Evolutionary conservation across 2,329 filamentous ascomycete genomes (phyloP), one percentile per base, ranked within the genome.

Genomic region (Allantophomopsis cytisporea): DNA sequence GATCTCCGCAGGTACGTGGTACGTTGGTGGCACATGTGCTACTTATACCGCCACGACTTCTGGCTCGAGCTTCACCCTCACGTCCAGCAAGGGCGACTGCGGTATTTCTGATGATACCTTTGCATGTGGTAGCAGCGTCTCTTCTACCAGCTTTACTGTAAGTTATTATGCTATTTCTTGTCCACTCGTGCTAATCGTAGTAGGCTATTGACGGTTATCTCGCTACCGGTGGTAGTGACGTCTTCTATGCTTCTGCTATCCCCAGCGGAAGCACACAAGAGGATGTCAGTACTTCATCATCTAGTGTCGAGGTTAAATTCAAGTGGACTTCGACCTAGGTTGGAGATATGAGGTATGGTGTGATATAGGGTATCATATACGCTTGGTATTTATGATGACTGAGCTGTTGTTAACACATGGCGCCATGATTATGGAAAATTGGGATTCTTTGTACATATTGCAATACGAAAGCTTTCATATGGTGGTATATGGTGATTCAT

Each of bases 1-100:
- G 42, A 84, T 83, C 52, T 69, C 69, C 40, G 64, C 59, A 8
- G 80, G 80, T 0, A 73, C 69, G 0, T 85, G 80, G 80, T 84
- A 80, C 51, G 66, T 68, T 0, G 68, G 64, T 2, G 78, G 79
- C 2, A 80, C 77, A 1, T 83, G 79, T 51, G 80, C 80, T 1
- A 80, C 71, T 0, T 80, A 74, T 54, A 73, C 67, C 1, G 73
- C 75, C 4, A 58, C 67, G 4, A 43, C 63, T 35, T 67, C 57
- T 59, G 49, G 47, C 2, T 46, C 43, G 30, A 48, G 51, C 2
- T 52, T 57, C 38, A 76, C 71, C 0, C 56, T 80, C 11, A 63
- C 58, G 36, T 73, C 71, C 11, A 71, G 67, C 36, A 78, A 76
- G 51, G 75, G 75, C 6, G 57, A 54, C 12, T 83, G 79, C 47